Evolutionary conservation across 768 basidiomycete genomes (phyloP), one percentile per base, ranked within the genome.

Genomic region (Multifurca ochricompacta): DNA sequence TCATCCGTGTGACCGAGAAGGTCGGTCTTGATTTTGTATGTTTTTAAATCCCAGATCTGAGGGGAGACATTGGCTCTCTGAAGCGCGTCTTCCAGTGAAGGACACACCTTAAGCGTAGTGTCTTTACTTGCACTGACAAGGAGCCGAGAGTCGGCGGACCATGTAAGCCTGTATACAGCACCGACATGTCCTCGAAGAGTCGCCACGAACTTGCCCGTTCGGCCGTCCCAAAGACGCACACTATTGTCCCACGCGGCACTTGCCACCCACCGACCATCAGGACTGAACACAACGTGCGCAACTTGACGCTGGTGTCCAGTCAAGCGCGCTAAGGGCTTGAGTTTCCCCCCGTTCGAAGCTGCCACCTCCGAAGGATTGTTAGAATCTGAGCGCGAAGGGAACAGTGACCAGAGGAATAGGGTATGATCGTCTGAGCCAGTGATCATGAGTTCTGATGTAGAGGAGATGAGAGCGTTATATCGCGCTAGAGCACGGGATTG

Each of bases 391-490:
- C 63, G 60, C 41, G 68, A 73, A 18, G 82, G 75, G 74, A 91
- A 87, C 37, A 84, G 73, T 30, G 91, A 87, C 95, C 93, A 97
- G 11, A 99, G 79, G 79, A 94, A 97, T 46, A 97, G 81, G 0
- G 95, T 99, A 68, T 97, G 95, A 68, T 99, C 95, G 67, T 99
- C 94, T 3, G 94, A 97, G 19, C 93, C 94, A 5, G 93, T 91
- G 67, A 97, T 95, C 60, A 95, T 74, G 4, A 91, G 75, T 68
- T 97, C 94, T 10, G 91, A 85, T 0, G 69, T 71, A 13, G 66
- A 75, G 28, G 77, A 71, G 18, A 87, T 75, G 53, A 90, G 75
- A 6, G 74, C 71, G 31, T 85, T 83, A 69, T 95, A 98, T 35
- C 93, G 84, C 48, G 74, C 78, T 51, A 84, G 71, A 4, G 94